These are phyloP conservation scores for Pugionium dolabratum DNA, from an alignment of 345 rosid species.

Conservation along the genomic window DNA sequence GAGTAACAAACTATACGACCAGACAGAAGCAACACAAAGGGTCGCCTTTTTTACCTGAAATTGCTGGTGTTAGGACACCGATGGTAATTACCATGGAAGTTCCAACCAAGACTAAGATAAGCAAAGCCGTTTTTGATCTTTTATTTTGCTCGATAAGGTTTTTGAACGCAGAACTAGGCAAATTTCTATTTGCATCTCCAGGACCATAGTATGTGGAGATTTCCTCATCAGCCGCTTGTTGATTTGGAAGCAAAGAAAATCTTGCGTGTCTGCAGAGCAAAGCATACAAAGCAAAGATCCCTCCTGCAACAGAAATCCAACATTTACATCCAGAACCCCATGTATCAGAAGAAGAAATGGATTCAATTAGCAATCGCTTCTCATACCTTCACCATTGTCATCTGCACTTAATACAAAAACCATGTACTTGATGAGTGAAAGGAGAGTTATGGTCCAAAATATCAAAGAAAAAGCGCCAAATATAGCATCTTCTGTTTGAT, in stretches of 20 bases:
- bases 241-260: constrained; percentile 82
- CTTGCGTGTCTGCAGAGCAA: constrained; percentile 82
- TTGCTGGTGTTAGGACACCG: constrained; percentile 86
- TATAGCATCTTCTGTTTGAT: constrained; percentile 62
- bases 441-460: constrained; percentile 82
- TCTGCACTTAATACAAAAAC: constrained; percentile 59
- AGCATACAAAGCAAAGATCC: constrained; percentile 80
- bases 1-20: constrained; percentile 1
- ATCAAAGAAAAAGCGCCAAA: constrained; percentile 84
- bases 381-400: constrained; percentile 90
- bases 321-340: constrained; percentile 23
- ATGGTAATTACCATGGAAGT: constrained; percentile 60
- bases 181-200: constrained; percentile 49
- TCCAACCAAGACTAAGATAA: constrained; percentile 70
- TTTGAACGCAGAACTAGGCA: constrained; percentile 51
- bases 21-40: not conserved
- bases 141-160: constrained; percentile 60
- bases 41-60: constrained; percentile 53
- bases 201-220: constrained; percentile 66
- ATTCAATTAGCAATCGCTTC: not conserved
- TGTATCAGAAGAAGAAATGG: not conserved
- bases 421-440: constrained; percentile 75
- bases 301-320: constrained; percentile 58
- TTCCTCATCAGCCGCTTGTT: constrained; percentile 93
- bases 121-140: constrained; percentile 66